Evolutionary conservation across 257 asterid species (phyloP).

Genomic region (Solanum arcanum): DNA sequence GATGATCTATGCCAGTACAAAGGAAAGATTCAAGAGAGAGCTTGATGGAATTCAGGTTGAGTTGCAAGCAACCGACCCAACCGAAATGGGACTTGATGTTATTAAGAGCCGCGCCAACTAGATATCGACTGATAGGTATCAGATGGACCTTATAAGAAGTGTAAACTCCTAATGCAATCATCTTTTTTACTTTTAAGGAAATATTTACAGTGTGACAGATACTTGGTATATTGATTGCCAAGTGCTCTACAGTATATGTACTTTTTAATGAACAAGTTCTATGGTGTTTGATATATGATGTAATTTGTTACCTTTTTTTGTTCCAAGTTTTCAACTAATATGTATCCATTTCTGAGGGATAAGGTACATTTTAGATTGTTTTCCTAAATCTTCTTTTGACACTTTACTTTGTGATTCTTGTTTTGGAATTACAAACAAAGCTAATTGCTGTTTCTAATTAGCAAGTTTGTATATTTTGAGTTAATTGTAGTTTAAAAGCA

Average conservation of each 20-base stretch:
- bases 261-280: slow-evolving; percentile 5
- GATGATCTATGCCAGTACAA: slow-evolving; percentile 56
- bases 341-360: slow-evolving; percentile 8
- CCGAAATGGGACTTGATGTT: slow-evolving; percentile 64
- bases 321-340: slow-evolving; percentile 10
- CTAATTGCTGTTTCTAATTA: not conserved
- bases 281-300: slow-evolving; percentile 17
- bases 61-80: slow-evolving; percentile 62
- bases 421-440: slow-evolving; percentile 1
- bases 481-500: not conserved
- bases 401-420: not conserved
- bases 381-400: not conserved
- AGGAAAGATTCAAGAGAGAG: slow-evolving; percentile 50
- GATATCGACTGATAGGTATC: not conserved
- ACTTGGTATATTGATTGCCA: slow-evolving; percentile 27
- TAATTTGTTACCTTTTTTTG: slow-evolving; percentile 7
- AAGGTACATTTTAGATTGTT: not conserved
- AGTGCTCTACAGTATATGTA: slow-evolving; percentile 11
- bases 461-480: not conserved
- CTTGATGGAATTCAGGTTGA: slow-evolving; percentile 50
- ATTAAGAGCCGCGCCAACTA: slow-evolving; percentile 48
- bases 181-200: slow-evolving; percentile 10
- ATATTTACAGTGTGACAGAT: slow-evolving; percentile 24
- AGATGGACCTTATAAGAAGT: slow-evolving; percentile 4
- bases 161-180: slow-evolving; percentile 8